These are phyloP conservation scores for Trichophaea hybrida DNA, from an alignment of 2,329 filamentous ascomycete species.

Conservation along the genomic window DNA sequence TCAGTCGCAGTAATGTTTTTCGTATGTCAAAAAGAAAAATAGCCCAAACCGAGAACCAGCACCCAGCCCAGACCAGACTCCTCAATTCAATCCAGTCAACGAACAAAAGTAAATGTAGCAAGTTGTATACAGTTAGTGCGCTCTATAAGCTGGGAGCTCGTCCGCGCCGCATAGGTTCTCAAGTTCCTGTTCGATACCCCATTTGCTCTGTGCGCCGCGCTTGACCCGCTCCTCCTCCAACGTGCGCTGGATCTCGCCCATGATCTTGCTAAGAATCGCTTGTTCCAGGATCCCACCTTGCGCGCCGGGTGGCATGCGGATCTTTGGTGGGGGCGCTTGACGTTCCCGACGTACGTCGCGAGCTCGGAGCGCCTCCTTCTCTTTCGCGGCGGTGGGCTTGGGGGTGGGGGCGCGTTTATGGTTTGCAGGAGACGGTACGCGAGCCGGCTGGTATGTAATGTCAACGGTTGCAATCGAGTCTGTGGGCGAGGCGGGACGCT, in stretches of 20 bases:
- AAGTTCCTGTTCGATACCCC: constrained; percentile 22
- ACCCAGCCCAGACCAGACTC: background rate
- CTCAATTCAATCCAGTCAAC: too few species aligned
- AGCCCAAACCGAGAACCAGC: background rate
- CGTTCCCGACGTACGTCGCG: background rate
- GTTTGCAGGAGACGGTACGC: background rate
- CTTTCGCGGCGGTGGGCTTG: constrained; percentile 10
- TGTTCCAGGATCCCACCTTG: constrained; percentile 51
- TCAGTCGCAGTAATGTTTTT: background rate
- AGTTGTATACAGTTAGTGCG: background rate
- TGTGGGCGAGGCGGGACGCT: constrained; percentile 8
- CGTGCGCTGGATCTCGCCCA: constrained; percentile 72
- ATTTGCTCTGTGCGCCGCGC: constrained; percentile 21
- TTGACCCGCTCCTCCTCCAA: constrained; percentile 70
- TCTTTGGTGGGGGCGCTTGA: constrained; percentile 1
- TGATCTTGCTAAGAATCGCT: constrained; percentile 87
- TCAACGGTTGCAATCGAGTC: constrained; percentile 12
- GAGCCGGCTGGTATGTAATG: constrained; percentile 17
- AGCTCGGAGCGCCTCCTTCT: constrained; percentile 3
- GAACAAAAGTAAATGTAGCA: too few species aligned
- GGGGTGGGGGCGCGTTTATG: constrained; percentile 9
- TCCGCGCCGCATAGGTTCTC: constrained; percentile 14
- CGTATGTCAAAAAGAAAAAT: background rate
- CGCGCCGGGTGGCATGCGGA: constrained; percentile 17
- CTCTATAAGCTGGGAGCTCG: constrained; percentile 18